Base-by-base conservation (phyloP, 768 basidiomycete genomes). In the Auriculariales sp. region DNA sequence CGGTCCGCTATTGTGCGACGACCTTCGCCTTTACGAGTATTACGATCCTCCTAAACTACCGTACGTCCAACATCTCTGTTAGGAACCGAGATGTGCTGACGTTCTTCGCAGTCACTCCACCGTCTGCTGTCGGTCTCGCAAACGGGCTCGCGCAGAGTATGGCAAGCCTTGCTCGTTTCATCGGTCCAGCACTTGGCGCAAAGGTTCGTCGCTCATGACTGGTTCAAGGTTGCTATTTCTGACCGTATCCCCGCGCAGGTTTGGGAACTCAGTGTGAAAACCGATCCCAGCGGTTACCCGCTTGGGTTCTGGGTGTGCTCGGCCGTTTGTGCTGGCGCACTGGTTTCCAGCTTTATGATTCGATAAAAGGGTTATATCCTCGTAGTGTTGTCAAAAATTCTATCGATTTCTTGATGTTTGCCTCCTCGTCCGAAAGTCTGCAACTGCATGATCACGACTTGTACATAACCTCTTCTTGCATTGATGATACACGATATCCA, bases 141-240 rank as follows among this genome's bases (percentile, higher is more conserved):
- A 99, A 98, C 60, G 95, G 94, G 14, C 79, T 94, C 22, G 95
- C 92, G 0, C 95, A 99, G 65, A 92, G 89, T 59, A 85, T 90
- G 27, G 93, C 93, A 54, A 92, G 89, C 55, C 78, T 94, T 25
- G 89, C 93, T 3, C 77, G 95, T 33, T 95, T 92, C 67, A 58
- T 89, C 30, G 95, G 90, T 19, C 90, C 92, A 19, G 76, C 89
- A 31, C 69, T 89, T 14, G 87, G 87, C 44, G 87, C 88, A 42
- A 84, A 81, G 61, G 88, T 89, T 60, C 59, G 79, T 68, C 28
- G 28, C 33, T 36, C 28, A 25, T 25, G 4, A 28, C 5, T 32
- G 15, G 15, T 6, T 51, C 14, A 44, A 3, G 3, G 10, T 50
- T 28, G 30, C 22, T 15, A 22, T 12, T 17, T 49, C 28, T 14